A percentile compares a stretch with the other conserved stretches of the same genome.
These are phyloP conservation scores for Penicillium sp. DNA, from an alignment of 2,329 filamentous ascomycete genomes.

Conservation along the genomic window DNA sequence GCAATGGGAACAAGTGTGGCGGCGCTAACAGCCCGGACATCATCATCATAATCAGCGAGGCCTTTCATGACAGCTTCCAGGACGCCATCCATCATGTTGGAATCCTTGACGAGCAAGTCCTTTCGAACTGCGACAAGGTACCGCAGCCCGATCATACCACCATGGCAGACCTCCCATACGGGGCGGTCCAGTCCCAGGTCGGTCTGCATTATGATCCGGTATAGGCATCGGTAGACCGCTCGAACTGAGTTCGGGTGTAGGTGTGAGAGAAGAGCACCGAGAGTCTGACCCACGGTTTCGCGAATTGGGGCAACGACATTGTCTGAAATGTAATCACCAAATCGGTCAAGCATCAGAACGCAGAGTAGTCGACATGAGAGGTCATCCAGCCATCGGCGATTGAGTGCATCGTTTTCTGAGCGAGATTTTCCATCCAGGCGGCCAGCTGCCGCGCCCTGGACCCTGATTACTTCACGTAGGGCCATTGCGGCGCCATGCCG, in stretches of 20 bases:
- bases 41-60: conserved; percentile 84
- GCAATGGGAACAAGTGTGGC: conserved; percentile 97
- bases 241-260: conserved; percentile 76
- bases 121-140: conserved; percentile 95
- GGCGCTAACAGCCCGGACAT: conserved; percentile 93
- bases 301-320: conserved; percentile 94
- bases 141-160: conserved; percentile 93
- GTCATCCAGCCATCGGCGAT: conserved; percentile 86
- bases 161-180: conserved; percentile 93
- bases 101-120: conserved; percentile 80
- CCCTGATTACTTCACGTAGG: conserved; percentile 81
- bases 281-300: conserved; percentile 89
- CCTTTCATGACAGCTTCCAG: conserved; percentile 93
- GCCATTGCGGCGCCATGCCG: conserved; percentile 96
- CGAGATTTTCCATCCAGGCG: conserved; percentile 67
- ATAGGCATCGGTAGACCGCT: conserved; percentile 77
- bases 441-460: conserved; percentile 88
- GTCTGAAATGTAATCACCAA: conserved; percentile 96
- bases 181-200: conserved; percentile 70
- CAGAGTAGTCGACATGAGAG: conserved; percentile 91
- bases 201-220: conserved; percentile 87
- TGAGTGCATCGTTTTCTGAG: conserved; percentile 72
- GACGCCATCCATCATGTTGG: conserved; percentile 85
- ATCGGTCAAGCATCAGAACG: conserved; percentile 95
- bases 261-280: conserved; percentile 85